These are phyloP conservation scores for Keithomyces neogunnii DNA, from an alignment of 2,329 filamentous ascomycete genomes.

Conservation along the genomic window DNA sequence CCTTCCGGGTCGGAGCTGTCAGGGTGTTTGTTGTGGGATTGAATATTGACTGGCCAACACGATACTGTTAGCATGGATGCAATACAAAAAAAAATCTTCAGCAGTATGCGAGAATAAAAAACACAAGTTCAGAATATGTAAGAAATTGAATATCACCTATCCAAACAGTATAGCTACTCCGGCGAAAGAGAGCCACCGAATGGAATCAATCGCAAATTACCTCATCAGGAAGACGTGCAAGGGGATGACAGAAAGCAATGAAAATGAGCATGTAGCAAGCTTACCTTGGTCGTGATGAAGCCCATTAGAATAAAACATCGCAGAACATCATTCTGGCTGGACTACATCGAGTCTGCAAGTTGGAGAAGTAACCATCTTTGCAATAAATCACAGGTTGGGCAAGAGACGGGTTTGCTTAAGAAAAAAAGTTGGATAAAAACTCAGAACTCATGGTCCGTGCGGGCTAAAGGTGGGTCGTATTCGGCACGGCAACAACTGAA, in stretches of 20 bases:
- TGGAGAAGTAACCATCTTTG: background rate
- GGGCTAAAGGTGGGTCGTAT: background rate
- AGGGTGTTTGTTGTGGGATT: background rate
- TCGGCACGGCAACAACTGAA: constrained; percentile 18
- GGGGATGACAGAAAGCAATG: constrained; percentile 1
- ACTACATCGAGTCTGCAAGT: background rate
- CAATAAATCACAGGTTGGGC: background rate
- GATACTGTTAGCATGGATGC: background rate
- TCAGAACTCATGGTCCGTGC: constrained; percentile 2
- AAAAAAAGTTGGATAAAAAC: background rate
- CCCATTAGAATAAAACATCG: background rate
- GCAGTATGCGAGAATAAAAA: background rate
- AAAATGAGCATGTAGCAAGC: constrained; percentile 3
- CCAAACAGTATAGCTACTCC: constrained; percentile 72
- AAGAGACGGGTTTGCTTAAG: background rate
- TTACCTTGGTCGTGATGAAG: background rate
- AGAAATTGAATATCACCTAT: constrained; percentile 84
- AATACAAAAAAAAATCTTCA: constrained; percentile 9
- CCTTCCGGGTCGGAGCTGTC: too few species aligned
- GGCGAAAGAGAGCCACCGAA: constrained; percentile 78
- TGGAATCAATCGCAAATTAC: constrained; percentile 98
- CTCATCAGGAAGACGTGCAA: constrained; percentile 59
- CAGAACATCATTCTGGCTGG: background rate
- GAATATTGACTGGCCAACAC: background rate
- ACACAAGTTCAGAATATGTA: constrained; percentile 86